phyloP scores from a whole-genome alignment of 1,284 basidiomycete species.

The Rhodotorula sp. region DNA sequence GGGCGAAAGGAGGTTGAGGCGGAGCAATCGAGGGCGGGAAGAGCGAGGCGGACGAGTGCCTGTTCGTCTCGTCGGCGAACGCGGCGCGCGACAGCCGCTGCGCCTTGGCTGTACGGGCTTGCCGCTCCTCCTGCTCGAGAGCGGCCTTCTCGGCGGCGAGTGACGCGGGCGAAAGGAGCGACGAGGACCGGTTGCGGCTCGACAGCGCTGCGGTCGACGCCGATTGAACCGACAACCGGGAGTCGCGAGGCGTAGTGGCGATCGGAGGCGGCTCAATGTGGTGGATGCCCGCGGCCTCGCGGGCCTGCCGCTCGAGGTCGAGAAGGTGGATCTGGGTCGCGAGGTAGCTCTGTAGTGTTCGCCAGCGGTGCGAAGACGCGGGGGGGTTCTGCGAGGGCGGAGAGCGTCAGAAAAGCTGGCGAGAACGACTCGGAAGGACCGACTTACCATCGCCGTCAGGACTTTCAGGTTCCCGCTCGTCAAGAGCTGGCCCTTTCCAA shows the following conservation, averaged over 20 bases:
- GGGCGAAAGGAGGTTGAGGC: constrained; percentile 17
- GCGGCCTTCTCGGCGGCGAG: constrained; percentile 82
- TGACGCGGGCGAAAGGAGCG: constrained; percentile 70
- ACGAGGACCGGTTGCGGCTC: constrained; percentile 60
- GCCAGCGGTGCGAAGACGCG: constrained; percentile 56
- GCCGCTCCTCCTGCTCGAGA: constrained; percentile 72
- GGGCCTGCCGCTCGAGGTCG: constrained; percentile 50
- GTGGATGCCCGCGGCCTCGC: constrained; percentile 30
- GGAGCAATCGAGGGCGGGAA: constrained; percentile 4
- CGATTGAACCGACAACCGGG: neutral
- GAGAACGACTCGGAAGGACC: too few species aligned
- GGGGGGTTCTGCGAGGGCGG: constrained; percentile 53
- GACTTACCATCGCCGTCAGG: constrained; percentile 77
- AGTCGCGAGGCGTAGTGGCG: constrained; percentile 13
- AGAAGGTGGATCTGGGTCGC: constrained; percentile 54
- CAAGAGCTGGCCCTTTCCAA: constrained; percentile 50
- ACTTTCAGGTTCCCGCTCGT: constrained; percentile 64
- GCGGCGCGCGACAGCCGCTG: neutral
- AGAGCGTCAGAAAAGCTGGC: constrained; percentile 2
- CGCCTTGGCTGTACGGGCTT: constrained; percentile 51
- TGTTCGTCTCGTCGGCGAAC: constrained; percentile 8
- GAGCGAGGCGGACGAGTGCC: constrained; percentile 9
- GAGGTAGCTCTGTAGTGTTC: constrained; percentile 55
- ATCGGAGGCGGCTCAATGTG: constrained; percentile 17
- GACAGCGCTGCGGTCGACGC: neutral